phyloP scores from a whole-genome alignment of 2,329 filamentous ascomycete species.

The Penicillium decumbens region DNA sequence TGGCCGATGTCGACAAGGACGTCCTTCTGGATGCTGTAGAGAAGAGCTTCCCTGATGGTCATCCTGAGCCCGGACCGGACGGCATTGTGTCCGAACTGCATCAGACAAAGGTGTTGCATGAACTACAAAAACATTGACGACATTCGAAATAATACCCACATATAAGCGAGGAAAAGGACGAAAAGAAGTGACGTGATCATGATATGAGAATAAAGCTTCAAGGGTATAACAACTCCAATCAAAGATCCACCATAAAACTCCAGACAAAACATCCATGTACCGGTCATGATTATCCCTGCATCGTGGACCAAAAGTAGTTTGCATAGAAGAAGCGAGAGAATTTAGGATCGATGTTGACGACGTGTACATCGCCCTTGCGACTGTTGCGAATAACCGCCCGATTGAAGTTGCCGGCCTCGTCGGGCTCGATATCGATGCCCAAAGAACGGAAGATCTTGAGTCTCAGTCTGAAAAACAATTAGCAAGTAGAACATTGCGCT shows the following conservation, averaged over 20 bases:
- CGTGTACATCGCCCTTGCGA: conserved; percentile 84
- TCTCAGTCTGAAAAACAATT: conserved; percentile 54
- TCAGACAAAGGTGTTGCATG: conserved; percentile 18
- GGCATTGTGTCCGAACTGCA: conserved; percentile 21
- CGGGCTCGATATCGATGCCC: conserved; percentile 84
- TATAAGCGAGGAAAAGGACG: no score
- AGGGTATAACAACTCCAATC: conserved; percentile 22
- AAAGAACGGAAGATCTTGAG: conserved; percentile 87
- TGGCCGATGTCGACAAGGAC: conserved; percentile 15
- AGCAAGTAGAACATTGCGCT: conserved; percentile 4
- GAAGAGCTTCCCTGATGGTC: conserved; percentile 25
- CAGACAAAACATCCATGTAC: conserved; percentile 7
- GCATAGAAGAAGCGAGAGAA: conserved; percentile 89
- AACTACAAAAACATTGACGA: conserved; percentile 9
- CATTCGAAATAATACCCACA: neutral
- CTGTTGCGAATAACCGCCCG: conserved; percentile 82
- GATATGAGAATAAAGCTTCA: conserved; percentile 12
- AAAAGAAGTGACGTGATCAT: neutral
- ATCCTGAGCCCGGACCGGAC: conserved; percentile 1
- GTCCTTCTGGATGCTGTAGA: conserved; percentile 29
- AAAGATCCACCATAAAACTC: conserved; percentile 18
- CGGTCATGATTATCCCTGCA: conserved; percentile 50
- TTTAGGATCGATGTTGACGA: conserved; percentile 90
- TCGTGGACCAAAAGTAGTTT: conserved; percentile 90
- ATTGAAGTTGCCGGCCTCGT: conserved; percentile 72